Base-by-base conservation (phyloP, 371 early-diverging fungal species). In the Syncephalastrum monosporum region DNA sequence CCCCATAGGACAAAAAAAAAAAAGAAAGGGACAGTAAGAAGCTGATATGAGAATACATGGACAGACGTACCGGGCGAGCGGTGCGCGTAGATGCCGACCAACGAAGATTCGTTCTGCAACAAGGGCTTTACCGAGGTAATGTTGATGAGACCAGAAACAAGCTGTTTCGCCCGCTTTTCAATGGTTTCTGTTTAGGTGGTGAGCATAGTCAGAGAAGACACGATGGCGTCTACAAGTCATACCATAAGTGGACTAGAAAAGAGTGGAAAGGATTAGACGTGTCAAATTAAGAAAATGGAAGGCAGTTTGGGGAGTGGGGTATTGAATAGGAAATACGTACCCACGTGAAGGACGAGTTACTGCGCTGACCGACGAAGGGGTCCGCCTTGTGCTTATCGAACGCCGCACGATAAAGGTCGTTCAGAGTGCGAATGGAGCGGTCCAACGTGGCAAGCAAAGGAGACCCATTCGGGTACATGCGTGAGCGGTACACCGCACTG, bases 401-500 rank as follows among this genome's bases (percentile, higher is more conserved):
- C 2, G 60, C 72, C 14, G 56, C 52, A 24, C 75, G 71, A 64
- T 79, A 82, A n/a, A 82, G 67, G 59, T 84, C 85, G 21, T 72
- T 57, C 24, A 84, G 52, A 0, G 85, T 82, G 52, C 75, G 79
- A 57, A 83, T 65, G 51, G 52, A 59, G n/a, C 76, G 71, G 16
- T 67, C 66, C 41, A 79, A 68, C 2, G 71, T 73, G 24, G 64
- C 60, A 50, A 78, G 59, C 25, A 88, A 68, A 0, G 81, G 75
- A 2, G 72, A 64, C 15, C 84, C 86, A 63, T 77, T 77, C 23
- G 91, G 86, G 27, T 84, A 75, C 60, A 74, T 65, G 51, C 88
- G 83, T 29, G 90, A 83, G 25, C 94, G 82, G 64, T 90, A 78
- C 52, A 92, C 68, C 16, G 88, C 85, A 10, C 84, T 81, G 63